Evolutionary conservation across 306 rosid genomes (phyloP).

Genomic region (Dryas drummondii): DNA sequence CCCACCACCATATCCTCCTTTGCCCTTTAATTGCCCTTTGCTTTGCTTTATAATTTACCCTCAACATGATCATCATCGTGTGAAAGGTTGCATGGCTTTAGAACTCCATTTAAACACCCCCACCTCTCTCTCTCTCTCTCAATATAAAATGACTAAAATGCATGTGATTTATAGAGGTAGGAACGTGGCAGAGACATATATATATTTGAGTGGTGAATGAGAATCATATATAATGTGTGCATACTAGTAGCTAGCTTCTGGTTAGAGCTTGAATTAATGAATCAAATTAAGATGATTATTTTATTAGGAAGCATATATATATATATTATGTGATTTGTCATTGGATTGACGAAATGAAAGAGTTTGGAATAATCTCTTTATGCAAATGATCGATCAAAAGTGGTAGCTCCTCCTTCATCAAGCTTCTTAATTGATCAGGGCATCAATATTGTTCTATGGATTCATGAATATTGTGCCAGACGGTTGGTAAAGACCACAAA

Average conservation of each 20-base stretch:
- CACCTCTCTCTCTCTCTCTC: not conserved
- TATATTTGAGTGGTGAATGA: constrained; percentile 15
- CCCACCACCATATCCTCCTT: constrained; percentile 21
- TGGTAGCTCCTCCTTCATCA: constrained; percentile 26
- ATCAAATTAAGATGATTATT: constrained; percentile 14
- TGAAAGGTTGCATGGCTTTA: constrained; percentile 90
- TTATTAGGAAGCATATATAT: not conserved
- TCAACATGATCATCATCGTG: constrained; percentile 42
- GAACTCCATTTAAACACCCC: constrained; percentile 35
- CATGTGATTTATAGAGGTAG: constrained; percentile 19
- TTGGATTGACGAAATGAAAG: constrained; percentile 46
- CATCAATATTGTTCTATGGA: not conserved
- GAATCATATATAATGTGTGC: constrained; percentile 18
- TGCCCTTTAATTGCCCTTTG: constrained; percentile 20
- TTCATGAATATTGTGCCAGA: constrained; percentile 36
- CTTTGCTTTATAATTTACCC: constrained; percentile 23
- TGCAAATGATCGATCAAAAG: constrained; percentile 47
- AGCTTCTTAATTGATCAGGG: constrained; percentile 24
- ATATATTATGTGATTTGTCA: constrained; percentile 10
- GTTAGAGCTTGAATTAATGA: constrained; percentile 18
- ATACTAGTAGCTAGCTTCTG: constrained; percentile 6
- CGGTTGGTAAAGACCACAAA: constrained; percentile 32
- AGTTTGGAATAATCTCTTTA: constrained; percentile 84
- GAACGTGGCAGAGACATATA: constrained; percentile 24
- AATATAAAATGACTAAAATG: constrained; percentile 21